These are phyloP conservation scores for Botrytis paeoniae DNA, from an alignment of 2,329 filamentous ascomycete species.

Conservation along the genomic window DNA sequence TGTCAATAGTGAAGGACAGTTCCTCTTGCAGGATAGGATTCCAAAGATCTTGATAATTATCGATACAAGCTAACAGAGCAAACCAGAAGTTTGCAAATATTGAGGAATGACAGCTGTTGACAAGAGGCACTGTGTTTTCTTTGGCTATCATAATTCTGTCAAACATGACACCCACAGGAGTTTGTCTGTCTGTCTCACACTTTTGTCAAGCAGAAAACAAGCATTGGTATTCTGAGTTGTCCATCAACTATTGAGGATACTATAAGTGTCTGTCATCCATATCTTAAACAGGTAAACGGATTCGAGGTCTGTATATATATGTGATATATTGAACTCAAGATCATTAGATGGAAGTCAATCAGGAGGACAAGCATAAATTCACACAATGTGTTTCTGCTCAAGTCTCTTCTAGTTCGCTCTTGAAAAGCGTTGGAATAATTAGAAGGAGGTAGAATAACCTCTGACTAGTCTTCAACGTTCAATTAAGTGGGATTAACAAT, in stretches of 20 bases:
- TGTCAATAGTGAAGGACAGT: neutral
- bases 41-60: neutral
- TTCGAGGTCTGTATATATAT: neutral
- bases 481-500: neutral
- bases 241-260: neutral
- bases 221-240: neutral
- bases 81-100: neutral
- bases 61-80: neutral
- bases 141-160: neutral
- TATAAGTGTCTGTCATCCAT: neutral
- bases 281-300: fast-evolving
- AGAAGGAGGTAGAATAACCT: fast-evolving
- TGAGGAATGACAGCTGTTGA: neutral
- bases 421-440: fast-evolving
- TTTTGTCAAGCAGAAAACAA: neutral
- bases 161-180: neutral
- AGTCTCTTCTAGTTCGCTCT: neutral
- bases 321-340: neutral
- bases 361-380: neutral
- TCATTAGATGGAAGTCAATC: neutral
- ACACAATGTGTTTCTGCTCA: neutral
- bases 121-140: neutral
- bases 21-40: neutral
- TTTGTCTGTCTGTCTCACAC: neutral
- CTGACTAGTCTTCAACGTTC: fast-evolving